Conservation (phyloP, 495 filamentous ascomycete genomes). For the Cercophora newfieldiana region DNA sequence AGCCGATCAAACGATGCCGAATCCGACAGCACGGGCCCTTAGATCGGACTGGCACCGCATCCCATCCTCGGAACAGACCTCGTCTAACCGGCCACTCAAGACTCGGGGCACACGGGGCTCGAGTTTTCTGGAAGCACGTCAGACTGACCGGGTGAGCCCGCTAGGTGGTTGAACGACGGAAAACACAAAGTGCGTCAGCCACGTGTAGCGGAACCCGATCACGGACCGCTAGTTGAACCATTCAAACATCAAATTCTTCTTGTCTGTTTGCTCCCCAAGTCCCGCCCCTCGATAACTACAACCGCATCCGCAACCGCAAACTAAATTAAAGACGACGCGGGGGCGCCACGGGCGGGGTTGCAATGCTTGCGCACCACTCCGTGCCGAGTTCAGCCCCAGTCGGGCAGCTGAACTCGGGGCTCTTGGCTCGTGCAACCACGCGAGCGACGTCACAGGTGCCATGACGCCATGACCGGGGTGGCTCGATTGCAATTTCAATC, state of each 20-base stretch:
- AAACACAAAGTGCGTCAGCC: constrained; percentile 3
- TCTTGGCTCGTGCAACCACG: background rate
- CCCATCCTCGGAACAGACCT: background rate
- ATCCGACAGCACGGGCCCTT: constrained; percentile 19
- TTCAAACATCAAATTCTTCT: background rate
- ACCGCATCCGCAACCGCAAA: background rate
- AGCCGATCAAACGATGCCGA: constrained; percentile 19
- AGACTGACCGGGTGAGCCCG: background rate
- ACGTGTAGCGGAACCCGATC: constrained; percentile 8
- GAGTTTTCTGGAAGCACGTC: constrained; percentile 13
- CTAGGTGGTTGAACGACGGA: background rate
- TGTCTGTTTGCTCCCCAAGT: background rate
- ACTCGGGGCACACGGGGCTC: background rate
- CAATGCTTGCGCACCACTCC: background rate
- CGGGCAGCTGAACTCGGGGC: background rate
- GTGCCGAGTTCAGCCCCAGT: background rate
- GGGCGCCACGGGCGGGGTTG: constrained; percentile 6
- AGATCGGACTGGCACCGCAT: constrained; percentile 5
- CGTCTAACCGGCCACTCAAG: background rate
- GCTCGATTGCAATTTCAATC: background rate
- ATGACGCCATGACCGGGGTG: background rate
- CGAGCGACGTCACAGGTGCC: background rate
- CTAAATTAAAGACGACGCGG: constrained; percentile 14
- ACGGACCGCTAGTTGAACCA: background rate
- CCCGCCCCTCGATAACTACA: background rate